A percentile compares a stretch with the other conserved stretches of the same genome.
These are phyloP conservation scores for Phytophthora foliorum DNA, from an alignment of 352 stramenopile genomes.

Conservation along the genomic window DNA sequence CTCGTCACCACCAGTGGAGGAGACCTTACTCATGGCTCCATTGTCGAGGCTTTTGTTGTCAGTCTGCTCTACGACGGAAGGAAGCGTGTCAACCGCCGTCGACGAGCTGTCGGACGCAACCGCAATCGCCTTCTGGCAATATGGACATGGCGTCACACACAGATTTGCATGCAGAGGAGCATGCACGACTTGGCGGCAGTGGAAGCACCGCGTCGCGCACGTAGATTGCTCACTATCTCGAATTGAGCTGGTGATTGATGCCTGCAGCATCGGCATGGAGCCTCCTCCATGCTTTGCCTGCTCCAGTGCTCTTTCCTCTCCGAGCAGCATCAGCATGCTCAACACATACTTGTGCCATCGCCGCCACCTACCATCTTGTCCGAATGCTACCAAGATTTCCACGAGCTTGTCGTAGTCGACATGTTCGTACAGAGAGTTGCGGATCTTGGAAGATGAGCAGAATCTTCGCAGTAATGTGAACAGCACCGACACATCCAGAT, in stretches of 20 bases:
- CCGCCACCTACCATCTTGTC: conserved; percentile 42
- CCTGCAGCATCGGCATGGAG: conserved; percentile 25
- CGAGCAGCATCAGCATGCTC: conserved; percentile 58
- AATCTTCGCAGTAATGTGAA: conserved; percentile 55
- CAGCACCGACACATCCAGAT: conserved; percentile 57
- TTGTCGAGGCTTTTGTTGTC: conserved; percentile 15
- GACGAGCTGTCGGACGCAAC: conserved; percentile 45
- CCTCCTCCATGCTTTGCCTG: conserved; percentile 32
- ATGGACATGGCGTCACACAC: conserved; percentile 47
- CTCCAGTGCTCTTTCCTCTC: conserved; percentile 54
- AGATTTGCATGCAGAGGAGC: conserved; percentile 43
- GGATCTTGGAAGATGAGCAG: conserved; percentile 46
- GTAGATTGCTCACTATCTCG: conserved; percentile 30
- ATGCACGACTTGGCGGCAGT: conserved; percentile 66
- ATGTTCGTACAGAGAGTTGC: conserved; percentile 55
- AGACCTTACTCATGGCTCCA: background rate
- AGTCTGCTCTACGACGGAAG: conserved; percentile 39
- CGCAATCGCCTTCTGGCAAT: conserved; percentile 54
- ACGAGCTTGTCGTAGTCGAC: conserved; percentile 54
- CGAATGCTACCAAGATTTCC: conserved; percentile 47
- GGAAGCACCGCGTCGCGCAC: conserved; percentile 59
- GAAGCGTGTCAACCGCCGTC: conserved; percentile 34
- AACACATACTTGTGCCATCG: conserved; percentile 47
- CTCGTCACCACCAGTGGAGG: conserved; percentile 20
- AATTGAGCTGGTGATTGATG: conserved; percentile 21